Base-by-base conservation (phyloP, 2,329 filamentous ascomycete species). In the Cladosporium austrohemisphaericum region DNA sequence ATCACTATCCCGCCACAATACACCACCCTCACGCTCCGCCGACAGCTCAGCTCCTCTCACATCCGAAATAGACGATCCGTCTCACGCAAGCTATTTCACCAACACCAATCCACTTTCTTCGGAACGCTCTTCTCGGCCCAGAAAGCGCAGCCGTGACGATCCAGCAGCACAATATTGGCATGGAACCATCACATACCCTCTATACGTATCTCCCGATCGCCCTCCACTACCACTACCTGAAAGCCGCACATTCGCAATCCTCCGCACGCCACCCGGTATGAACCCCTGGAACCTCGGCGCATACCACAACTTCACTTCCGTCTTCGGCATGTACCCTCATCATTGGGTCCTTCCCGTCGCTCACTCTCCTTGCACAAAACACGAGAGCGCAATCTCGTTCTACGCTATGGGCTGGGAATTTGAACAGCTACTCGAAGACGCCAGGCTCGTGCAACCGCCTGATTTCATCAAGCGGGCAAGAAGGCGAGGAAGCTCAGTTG, bases 281-380 rank as follows among this genome's bases (percentile, higher is more conserved):
- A 95, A 95, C 57, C 88, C 89, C 0, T 98, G 89, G 83, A 81
- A 95, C 59, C 71, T 93, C 1, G 88, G 86, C 2, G 71, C 66
- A 23, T 75, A 78, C 54, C 69, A 74, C 22, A 97, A 97, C 62
- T 84, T 90, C 70, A 80, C 81, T 55, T 78, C 84, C 11, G 80
- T 96, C 19, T 89, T 98, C 83, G 92, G 92, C 0, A 70, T 77
- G 38, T 79, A 71, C 16, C 55, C 83, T 2, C 53, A 84, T 11
- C 86, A 95, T 52, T 97, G 91, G 91, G 62, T 95, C 10, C 69
- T 95, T 1, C 92, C 92, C 0, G 65, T 95, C 26, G 80, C 75
- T 50, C 76, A 79, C 52, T 89, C 86, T 4, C 92, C 92, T 0
- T 92, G 86, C 65, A 77, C 77, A 43, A 77, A 79, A 46, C 86